Percentiles rank a stretch among this genome's conserved stretches.
phyloP scores from a whole-genome alignment of 768 basidiomycete genomes.

The Tulasnella sp. region DNA sequence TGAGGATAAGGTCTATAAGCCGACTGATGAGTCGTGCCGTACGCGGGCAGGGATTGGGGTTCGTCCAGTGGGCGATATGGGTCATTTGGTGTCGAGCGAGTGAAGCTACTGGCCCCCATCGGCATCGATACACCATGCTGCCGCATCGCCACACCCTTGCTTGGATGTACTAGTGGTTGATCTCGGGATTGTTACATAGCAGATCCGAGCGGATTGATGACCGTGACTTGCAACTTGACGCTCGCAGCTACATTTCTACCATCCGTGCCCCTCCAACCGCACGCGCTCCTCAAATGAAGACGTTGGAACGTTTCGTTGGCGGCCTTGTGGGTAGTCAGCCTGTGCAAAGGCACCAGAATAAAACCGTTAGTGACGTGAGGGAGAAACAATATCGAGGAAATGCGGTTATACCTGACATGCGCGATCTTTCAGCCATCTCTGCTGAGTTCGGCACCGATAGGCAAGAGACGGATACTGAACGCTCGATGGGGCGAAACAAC shows the following conservation, averaged over 20 bases:
- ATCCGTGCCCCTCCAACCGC: neutral
- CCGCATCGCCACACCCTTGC: too few relatives aligned
- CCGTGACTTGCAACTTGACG: constrained; percentile 5
- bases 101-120: too few relatives aligned
- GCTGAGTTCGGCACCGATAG: constrained; percentile 6
- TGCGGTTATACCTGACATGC: neutral
- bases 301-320: constrained; percentile 1
- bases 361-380: too few relatives aligned
- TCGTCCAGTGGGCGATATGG: too few relatives aligned
- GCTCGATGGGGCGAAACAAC: neutral
- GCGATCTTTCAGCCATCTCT: constrained; percentile 3
- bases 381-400: too few relatives aligned
- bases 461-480: constrained; percentile 3
- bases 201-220: neutral
- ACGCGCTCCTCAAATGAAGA: neutral
- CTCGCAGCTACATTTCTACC: neutral
- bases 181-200: too few relatives aligned
- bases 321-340: neutral
- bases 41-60: too few relatives aligned
- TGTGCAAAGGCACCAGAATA: neutral
- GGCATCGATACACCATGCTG: too few relatives aligned
- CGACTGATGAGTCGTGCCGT: too few relatives aligned
- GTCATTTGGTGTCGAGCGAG: too few relatives aligned
- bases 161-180: too few relatives aligned
- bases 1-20: too few relatives aligned